phyloP scores from a whole-genome alignment of 163 green algal species.

The Scenedesmus sp. region DNA sequence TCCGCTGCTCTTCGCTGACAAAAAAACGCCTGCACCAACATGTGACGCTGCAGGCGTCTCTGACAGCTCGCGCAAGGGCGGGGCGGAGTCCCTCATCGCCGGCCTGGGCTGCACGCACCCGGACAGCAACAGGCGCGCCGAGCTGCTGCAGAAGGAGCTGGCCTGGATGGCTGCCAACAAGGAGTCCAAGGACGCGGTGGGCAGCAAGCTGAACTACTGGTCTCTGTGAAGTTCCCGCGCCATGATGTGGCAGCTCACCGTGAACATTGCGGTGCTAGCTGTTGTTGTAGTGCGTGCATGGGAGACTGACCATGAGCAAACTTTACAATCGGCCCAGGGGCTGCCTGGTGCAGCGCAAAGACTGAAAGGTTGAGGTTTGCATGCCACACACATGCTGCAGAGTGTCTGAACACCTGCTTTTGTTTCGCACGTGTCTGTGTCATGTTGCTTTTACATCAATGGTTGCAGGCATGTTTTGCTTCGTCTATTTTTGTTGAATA shows the following conservation, averaged over 20 bases:
- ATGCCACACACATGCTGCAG: no score
- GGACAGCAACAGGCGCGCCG: conserved; percentile 45
- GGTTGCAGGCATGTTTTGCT: no score
- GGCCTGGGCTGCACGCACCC: conserved; percentile 55
- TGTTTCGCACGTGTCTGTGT: no score
- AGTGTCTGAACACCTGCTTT: no score
- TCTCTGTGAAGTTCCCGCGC: conserved; percentile 5
- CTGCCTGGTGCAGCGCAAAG: no score
- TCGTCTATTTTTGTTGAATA: no score
- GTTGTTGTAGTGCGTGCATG: not conserved
- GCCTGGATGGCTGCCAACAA: conserved; percentile 44
- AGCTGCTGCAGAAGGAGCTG: conserved; percentile 44
- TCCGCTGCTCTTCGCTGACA: no score
- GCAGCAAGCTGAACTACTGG: conserved; percentile 50
- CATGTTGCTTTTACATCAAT: no score
- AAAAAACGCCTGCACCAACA: no score
- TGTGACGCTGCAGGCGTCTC: conserved; percentile 23
- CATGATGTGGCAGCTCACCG: not conserved
- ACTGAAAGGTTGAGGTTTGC: no score
- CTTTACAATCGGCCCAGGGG: no score
- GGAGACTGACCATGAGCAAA: no score
- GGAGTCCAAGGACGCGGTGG: conserved; percentile 6
- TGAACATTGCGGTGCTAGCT: not conserved
- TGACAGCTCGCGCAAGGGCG: not conserved
- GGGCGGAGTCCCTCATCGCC: conserved; percentile 45